Percentiles rank a stretch among this genome's conserved stretches.
Conservation (phyloP, 179 eudicot genomes). For the Corrigiola litoralis region DNA sequence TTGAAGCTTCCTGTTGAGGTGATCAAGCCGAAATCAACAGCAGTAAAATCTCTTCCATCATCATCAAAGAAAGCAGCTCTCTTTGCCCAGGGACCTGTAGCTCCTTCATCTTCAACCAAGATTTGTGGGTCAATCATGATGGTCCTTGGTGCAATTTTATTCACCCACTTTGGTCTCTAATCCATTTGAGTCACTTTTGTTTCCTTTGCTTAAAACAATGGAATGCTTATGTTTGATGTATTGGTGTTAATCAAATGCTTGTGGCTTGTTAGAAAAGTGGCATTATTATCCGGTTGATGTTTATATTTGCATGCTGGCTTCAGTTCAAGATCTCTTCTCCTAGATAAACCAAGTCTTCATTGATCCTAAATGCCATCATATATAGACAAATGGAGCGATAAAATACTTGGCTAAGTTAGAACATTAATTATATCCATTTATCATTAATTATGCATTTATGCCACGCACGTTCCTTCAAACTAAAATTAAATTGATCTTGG, state of each 20-base stretch:
- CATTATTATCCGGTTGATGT: not conserved
- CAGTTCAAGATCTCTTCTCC: too few species aligned
- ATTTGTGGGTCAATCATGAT: constrained; percentile 10
- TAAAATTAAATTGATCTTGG: too few species aligned
- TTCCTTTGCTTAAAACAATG: not conserved
- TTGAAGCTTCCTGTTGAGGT: constrained; percentile 65
- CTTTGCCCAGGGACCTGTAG: constrained; percentile 23
- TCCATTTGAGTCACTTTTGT: too few species aligned
- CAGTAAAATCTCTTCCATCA: constrained; percentile 6
- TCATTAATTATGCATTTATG: too few species aligned
- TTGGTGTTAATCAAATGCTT: not conserved
- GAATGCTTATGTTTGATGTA: not conserved
- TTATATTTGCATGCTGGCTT: too few species aligned
- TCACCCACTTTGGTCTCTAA: constrained; percentile 5
- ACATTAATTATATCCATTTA: too few species aligned
- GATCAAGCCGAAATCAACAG: constrained; percentile 39
- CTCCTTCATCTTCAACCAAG: constrained; percentile 27
- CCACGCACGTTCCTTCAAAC: too few species aligned
- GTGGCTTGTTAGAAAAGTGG: not conserved
- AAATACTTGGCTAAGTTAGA: too few species aligned
- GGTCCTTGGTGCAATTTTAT: constrained; percentile 10
- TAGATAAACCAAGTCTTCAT: too few species aligned
- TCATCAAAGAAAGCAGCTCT: not conserved
- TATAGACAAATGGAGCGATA: too few species aligned
- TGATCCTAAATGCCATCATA: too few species aligned